Base-by-base conservation (phyloP, 192 early-diverging fungal genomes). In the Pilaira anomala region DNA sequence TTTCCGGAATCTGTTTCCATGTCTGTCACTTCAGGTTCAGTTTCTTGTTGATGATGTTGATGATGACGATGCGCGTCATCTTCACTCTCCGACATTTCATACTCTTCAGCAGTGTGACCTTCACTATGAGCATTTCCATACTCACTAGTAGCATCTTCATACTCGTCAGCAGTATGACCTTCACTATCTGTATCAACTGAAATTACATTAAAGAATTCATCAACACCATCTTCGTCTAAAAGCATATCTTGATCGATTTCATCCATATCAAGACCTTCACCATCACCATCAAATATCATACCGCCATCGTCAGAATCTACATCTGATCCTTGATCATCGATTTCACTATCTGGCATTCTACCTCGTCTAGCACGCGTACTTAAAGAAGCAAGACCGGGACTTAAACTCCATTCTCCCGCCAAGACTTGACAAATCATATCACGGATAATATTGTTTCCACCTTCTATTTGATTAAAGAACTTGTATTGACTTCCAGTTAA, bases 371-470 rank as follows among this genome's bases (percentile, higher is more conserved):
- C 57, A 0, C 60, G 52, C 6, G 71, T 73, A 33, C 65, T 67
- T 3, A 73, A 24, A 6, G 54, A 19, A 22, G 71, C 73, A 5
- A 69, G 52, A 41, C 50, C 67, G 7, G 63, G 65, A n/a, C 41
- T 28, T 62, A 79, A 48, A 61, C 67, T 51, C 88, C 85, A 83
- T 70, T 88, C 77, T 72, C 80, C 74, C 45, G 74, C 76, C 0
- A 87, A 69, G 14, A 85, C 80, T 63, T 83, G 66, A 54, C 83
- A 87, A 14, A 87, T 77, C 41, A 83, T 80, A 63, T 84, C 75
- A 22, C 80, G 77, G 8, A 82, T 30, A 33, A 81, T 71, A 0
- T 63, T 65, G 21, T 57, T 56, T 11, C 83, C 83, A 44, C 71
- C 66, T 58, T 72, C 44, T 1, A 76, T 66, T 14, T 25, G 22